Conservation (phyloP, 2,329 filamentous ascomycete genomes). For the Claviceps pazoutovae region DNA sequence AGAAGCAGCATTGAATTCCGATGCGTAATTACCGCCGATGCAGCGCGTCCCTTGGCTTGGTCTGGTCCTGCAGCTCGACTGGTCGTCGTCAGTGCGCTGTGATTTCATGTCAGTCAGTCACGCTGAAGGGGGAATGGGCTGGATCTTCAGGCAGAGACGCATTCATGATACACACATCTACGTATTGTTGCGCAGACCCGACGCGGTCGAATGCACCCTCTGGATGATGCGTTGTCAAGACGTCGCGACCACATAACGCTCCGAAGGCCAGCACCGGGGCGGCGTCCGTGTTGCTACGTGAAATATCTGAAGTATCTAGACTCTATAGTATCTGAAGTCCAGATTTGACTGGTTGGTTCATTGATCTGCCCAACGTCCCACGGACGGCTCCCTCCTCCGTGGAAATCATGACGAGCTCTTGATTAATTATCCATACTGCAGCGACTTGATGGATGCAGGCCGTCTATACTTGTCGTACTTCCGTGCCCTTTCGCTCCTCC, state of each 20-base stretch:
- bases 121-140: neutral
- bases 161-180: slow-evolving; percentile 1
- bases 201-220: neutral
- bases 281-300: no score
- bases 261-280: slow-evolving; percentile 8
- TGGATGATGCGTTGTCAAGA: slow-evolving; percentile 38
- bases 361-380: no score
- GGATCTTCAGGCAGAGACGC: slow-evolving; percentile 8
- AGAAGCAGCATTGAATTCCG: slow-evolving; percentile 15
- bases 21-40: neutral
- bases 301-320: no score
- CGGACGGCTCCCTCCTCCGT: neutral
- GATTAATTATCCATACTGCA: no score
- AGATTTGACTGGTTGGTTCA: neutral
- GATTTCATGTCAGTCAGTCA: neutral
- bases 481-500: neutral
- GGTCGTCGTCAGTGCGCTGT: neutral
- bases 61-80: neutral
- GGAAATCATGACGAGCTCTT: neutral
- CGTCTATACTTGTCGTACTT: neutral
- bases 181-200: neutral
- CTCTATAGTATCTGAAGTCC: neutral
- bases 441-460: no score
- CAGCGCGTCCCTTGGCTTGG: neutral
- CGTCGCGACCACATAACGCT: slow-evolving; percentile 18